Evolutionary conservation across 495 filamentous ascomycete species (phyloP).

Genomic region (Penicillium paradoxum): DNA sequence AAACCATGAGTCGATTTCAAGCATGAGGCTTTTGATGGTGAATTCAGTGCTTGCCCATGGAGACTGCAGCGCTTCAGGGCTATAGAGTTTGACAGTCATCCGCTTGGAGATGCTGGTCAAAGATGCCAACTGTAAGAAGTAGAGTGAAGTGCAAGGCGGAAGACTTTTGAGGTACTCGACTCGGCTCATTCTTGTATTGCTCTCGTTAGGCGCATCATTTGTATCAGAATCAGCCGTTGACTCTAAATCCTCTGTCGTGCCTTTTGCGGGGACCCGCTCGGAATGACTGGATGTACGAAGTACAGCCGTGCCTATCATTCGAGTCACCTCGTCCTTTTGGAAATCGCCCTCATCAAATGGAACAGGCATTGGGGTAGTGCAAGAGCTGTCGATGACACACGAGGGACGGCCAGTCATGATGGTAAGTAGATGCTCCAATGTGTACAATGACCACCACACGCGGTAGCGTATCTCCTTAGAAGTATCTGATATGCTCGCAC

Average conservation of each 20-base stretch:
- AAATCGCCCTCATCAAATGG: conserved; percentile 49
- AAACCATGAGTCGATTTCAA: conserved; percentile 38
- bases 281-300: conserved; percentile 17
- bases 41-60: conserved; percentile 49
- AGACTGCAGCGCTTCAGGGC: conserved; percentile 42
- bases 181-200: conserved; percentile 16
- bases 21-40: conserved; percentile 36
- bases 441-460: conserved; percentile 59
- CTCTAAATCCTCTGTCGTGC: conserved; percentile 20
- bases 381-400: conserved; percentile 49
- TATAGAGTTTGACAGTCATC: conserved; percentile 53
- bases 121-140: conserved; percentile 44
- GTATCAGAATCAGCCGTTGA: conserved; percentile 22
- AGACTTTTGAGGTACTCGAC: conserved; percentile 27
- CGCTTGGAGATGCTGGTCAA: conserved; percentile 49
- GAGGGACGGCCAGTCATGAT: conserved; percentile 58
- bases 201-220: conserved; percentile 16
- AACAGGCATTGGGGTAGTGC: conserved; percentile 50
- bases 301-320: conserved; percentile 26
- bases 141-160: conserved; percentile 42
- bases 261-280: conserved; percentile 19
- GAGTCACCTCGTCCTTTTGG: conserved; percentile 32
- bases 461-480: conserved; percentile 54
- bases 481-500: conserved; percentile 39
- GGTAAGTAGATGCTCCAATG: conserved; percentile 52